phyloP scores from a whole-genome alignment of 495 filamentous ascomycete species.

The Aspergillus leporis region DNA sequence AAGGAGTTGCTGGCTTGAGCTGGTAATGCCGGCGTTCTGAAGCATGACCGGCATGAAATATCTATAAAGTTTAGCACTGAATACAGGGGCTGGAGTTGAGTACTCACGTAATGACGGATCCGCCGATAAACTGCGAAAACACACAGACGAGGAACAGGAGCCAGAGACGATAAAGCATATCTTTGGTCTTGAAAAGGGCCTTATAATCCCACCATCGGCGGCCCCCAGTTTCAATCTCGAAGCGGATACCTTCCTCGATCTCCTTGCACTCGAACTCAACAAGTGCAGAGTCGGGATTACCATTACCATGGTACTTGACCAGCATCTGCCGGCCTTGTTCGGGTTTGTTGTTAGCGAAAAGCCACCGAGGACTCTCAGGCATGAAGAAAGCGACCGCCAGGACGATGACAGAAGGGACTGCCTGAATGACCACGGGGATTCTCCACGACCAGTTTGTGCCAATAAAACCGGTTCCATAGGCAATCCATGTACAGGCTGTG shows the following conservation, averaged over 20 bases:
- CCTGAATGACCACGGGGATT: constrained; percentile 55
- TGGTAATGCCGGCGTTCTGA: constrained; percentile 28
- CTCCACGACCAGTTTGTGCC: constrained; percentile 49
- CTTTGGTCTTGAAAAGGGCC: constrained; percentile 55
- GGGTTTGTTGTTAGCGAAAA: constrained; percentile 48
- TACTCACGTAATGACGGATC: constrained; percentile 29
- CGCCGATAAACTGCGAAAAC: constrained; percentile 43
- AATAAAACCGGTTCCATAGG: constrained; percentile 10
- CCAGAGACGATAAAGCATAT: constrained; percentile 57
- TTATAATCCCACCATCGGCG: constrained; percentile 65
- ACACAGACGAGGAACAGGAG: constrained; percentile 51
- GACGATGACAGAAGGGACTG: constrained; percentile 6
- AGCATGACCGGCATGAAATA: constrained; percentile 33
- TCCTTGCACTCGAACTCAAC: constrained; percentile 50
- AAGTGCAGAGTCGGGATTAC: constrained; percentile 45
- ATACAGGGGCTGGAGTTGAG: background rate
- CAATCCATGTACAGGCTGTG: constrained; percentile 13
- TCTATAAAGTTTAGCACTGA: background rate
- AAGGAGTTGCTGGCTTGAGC: constrained; percentile 50
- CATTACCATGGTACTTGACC: constrained; percentile 56
- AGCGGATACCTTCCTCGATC: constrained; percentile 52
- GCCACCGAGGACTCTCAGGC: constrained; percentile 40
- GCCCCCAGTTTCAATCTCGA: constrained; percentile 51
- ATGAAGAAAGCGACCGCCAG: constrained; percentile 16
- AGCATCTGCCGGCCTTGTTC: constrained; percentile 49